Evolutionary conservation across 768 basidiomycete genomes (phyloP), one percentile per base, ranked within the genome.

Genomic region (Hygrocybe coccinea): DNA sequence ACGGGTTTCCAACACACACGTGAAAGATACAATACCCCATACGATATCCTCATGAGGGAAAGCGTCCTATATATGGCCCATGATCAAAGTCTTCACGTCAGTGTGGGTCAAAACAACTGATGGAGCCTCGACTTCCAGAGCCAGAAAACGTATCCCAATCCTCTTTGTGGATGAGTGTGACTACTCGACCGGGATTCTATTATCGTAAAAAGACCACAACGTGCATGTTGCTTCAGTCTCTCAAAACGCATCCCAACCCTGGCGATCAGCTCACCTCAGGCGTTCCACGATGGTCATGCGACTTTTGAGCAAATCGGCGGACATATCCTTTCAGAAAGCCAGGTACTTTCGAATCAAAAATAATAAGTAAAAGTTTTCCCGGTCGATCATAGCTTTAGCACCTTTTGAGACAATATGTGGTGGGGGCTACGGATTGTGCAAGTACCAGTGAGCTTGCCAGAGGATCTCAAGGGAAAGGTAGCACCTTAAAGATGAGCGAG

Each of bases 281-380:
- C 0, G 92, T 95, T 17, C 94, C 94, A 10, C 94, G 80, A 69
- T 97, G 94, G 65, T 97, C 94, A 66, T 92, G 89, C 54, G 91
- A 95, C 65, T 83, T 81, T 70, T 95, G 92, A 0, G 93, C 91
- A 63, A 97, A 97, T 24, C 94, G 76, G 1, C 93, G 81, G 0
- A 95, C 89, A 57, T 92, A 93, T 34, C 90, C 90, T 71, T 93
- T 95, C 60, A 97, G 74, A 64, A 86, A 97, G 9, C 94, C 94
- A 0, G 89, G 77, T 0, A 77, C 89, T 87, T 36, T 29, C 22
- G 12, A 19, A 14, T 15, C 47, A 25, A 34, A 24, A 22, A 15
- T 33, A 10, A 49, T 3, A 10, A 9, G 33, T 36, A 22, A 19
- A 19, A 33, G 17, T 29, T 38, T 10, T 8, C 3, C 15, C 15